Base-by-base conservation (phyloP, 768 basidiomycete species). In the Lactarius pseudohatsudake region DNA sequence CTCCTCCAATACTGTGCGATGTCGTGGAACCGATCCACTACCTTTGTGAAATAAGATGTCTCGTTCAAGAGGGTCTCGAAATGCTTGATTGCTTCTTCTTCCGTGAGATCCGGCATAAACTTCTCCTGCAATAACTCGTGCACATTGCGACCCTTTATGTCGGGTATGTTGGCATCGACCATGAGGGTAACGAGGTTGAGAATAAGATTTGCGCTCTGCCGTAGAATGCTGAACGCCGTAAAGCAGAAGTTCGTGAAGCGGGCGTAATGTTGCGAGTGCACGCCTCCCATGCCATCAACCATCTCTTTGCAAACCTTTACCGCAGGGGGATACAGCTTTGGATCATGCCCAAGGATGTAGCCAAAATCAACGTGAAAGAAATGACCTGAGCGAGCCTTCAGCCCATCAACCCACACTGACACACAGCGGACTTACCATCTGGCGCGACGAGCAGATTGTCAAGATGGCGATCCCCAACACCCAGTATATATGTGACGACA, bases 301-400 rank as follows among this genome's bases (percentile, higher is more conserved):
- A 98, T 99, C 75, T 98, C 97, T 74, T 96, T 96, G 78, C 96
- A 98, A 47, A 99, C 92, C 76, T 99, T 99, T 70, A 98, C 96
- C 15, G 95, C 92, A 7, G 97, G 97, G 2, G 97, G 96, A 74
- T 96, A 96, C 0, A 95, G 94, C 73, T 99, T 98, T 0, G 97
- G 97, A 74, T 98, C 97, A 2, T 95, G 89, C 3, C 97, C 97
- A 16, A 98, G 84, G 72, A 98, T 98, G 77, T 98, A 99, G 2
- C 97, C 96, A 73, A 98, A 99, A 75, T 98, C 97, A 68, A 98
- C 97, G 75, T 98, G 96, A 80, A 98, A 98, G 84, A 98, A 98
- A 75, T 98, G 95, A 0, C 91, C 89, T 90, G 68, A 1, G 61
- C 47, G 10, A 26, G 9, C 15, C 3, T 38, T n/a, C 30, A 47